Evolutionary conservation across 345 rosid species (phyloP).

Genomic region (Salix udensis): DNA sequence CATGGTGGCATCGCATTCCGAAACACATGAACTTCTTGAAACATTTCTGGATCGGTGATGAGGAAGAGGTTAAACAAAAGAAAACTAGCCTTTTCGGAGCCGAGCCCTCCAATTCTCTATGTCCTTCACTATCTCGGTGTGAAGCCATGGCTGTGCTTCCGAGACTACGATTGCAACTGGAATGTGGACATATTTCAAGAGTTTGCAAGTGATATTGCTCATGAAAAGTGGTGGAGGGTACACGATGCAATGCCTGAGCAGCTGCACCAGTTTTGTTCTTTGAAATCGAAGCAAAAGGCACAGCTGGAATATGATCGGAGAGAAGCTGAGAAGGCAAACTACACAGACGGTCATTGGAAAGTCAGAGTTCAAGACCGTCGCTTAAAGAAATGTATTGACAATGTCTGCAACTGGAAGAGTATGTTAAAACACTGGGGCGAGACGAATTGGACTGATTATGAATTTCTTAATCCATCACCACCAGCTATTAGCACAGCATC

Average conservation of each 20-base stretch:
- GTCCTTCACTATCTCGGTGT: conserved; percentile 31
- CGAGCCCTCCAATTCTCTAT: conserved; percentile 27
- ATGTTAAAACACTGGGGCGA: conserved; percentile 36
- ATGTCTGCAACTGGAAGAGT: conserved; percentile 28
- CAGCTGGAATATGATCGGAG: conserved; percentile 28
- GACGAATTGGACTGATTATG: conserved; percentile 60
- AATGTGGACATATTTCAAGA: conserved; percentile 24
- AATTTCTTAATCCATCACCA: conserved; percentile 55
- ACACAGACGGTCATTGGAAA: conserved; percentile 33
- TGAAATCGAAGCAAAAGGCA: conserved; percentile 33
- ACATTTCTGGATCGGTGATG: conserved; percentile 35
- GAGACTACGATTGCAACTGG: conserved; percentile 38
- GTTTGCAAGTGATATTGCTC: conserved; percentile 32
- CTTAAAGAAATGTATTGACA: conserved; percentile 26
- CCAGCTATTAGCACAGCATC: conserved; percentile 55
- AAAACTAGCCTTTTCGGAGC: conserved; percentile 27
- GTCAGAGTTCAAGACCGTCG: conserved; percentile 13
- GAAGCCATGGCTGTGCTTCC: conserved; percentile 36
- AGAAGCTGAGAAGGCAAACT: conserved; percentile 27
- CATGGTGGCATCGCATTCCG: conserved; percentile 36
- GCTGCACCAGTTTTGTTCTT: conserved; percentile 24
- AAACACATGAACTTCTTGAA: conserved; percentile 32
- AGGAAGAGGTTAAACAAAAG: conserved; percentile 26
- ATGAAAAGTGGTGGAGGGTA: conserved; percentile 30
- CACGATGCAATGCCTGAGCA: conserved; percentile 29